Percentiles rank a stretch among this genome's conserved stretches.
phyloP scores from a whole-genome alignment of 208 protist genomes.

The Leishmania martiniquensis region DNA sequence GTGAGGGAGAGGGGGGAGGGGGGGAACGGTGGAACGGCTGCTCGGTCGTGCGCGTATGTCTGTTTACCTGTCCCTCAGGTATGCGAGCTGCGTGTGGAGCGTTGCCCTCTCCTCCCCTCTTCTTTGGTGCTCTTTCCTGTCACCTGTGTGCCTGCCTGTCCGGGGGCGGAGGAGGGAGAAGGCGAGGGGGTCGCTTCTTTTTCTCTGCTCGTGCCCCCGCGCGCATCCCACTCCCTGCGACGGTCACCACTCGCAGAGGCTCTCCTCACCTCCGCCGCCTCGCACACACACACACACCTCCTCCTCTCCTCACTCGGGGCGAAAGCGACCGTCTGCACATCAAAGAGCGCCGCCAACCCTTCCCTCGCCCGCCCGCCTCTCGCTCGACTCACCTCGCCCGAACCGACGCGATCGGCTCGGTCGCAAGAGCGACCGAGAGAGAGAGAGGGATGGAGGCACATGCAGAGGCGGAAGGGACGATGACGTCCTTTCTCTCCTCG shows the following conservation, averaged over 20 bases:
- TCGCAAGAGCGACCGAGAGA: too few species aligned
- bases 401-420: too few species aligned
- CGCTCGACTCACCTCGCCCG: too few species aligned
- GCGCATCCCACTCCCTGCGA: neutral
- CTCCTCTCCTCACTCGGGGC: too few species aligned
- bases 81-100: neutral
- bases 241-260: neutral
- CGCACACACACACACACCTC: neutral
- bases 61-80: neutral
- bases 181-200: neutral
- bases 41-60: neutral
- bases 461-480: too few species aligned
- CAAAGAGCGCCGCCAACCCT: too few species aligned
- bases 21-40: neutral
- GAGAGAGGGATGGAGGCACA: too few species aligned
- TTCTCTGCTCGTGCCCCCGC: neutral
- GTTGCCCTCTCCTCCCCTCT: neutral
- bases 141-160: neutral
- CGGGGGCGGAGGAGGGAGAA: neutral
- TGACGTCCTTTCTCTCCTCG: too few species aligned
- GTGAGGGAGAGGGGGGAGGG: conserved; percentile 22
- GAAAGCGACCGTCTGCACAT: too few species aligned
- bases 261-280: neutral
- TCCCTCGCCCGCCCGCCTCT: too few species aligned
- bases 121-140: too few species aligned